These are phyloP conservation scores for Protomyces arabidopsidicola DNA, from an alignment of 1,139 yeast genomes.

Conservation along the genomic window DNA sequence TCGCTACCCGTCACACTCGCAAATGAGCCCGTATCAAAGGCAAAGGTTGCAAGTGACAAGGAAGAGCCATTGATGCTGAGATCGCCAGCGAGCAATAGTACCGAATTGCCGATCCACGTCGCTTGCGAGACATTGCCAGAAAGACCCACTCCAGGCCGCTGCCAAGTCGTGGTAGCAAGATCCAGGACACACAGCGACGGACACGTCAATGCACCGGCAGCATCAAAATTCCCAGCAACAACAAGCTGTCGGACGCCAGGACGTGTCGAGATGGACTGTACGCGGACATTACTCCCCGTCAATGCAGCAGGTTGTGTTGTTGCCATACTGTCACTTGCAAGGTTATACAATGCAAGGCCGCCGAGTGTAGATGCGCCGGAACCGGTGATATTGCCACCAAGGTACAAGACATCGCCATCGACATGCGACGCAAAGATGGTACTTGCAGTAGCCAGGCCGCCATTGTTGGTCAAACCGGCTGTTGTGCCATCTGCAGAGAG, in stretches of 20 bases:
- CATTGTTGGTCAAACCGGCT: slow-evolving; percentile 8
- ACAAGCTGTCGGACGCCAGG: slow-evolving; percentile 52
- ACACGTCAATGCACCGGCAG: slow-evolving; percentile 59
- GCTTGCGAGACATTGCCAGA: slow-evolving; percentile 56
- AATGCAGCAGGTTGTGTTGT: slow-evolving; percentile 48
- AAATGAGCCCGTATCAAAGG: slow-evolving; percentile 45
- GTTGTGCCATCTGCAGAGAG: slow-evolving; percentile 3
- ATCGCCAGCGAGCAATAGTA: slow-evolving; percentile 61
- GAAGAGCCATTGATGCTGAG: slow-evolving; percentile 45
- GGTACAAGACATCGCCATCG: slow-evolving; percentile 39
- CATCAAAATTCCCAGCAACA: slow-evolving; percentile 71
- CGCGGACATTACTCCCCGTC: slow-evolving; percentile 41
- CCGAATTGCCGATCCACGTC: slow-evolving; percentile 49
- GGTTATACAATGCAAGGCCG: slow-evolving; percentile 54
- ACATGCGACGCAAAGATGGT: slow-evolving; percentile 15
- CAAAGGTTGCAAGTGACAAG: slow-evolving; percentile 50
- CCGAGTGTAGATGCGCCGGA: slow-evolving; percentile 35
- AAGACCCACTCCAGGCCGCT: slow-evolving; percentile 45
- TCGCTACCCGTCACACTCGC: slow-evolving; percentile 34
- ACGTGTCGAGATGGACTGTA: slow-evolving; percentile 54
- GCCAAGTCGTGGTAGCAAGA: slow-evolving; percentile 54
- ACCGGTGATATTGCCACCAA: slow-evolving; percentile 53
- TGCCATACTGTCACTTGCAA: slow-evolving; percentile 44
- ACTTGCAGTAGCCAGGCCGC: slow-evolving; percentile 15
- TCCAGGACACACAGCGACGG: slow-evolving; percentile 65